Base-by-base conservation (phyloP, 768 basidiomycete genomes). In the Auriscalpium vulgare region DNA sequence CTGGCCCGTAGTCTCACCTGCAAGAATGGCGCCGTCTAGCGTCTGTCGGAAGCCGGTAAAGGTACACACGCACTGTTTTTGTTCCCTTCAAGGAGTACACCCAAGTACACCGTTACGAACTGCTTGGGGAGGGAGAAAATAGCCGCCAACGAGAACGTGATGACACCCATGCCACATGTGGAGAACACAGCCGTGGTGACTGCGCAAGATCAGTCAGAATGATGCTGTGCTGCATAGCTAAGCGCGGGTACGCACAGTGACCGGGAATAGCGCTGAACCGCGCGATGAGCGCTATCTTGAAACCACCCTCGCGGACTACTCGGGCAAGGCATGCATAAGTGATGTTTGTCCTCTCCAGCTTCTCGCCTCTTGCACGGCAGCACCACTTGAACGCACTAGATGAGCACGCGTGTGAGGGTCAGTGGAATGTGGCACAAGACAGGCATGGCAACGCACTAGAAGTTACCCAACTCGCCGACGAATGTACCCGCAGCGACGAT, bases 161-260 rank as follows among this genome's bases (percentile, higher is more conserved):
- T 72, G 60, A 94, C 85, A 56, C 75, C 74, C 87, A 95, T 91
- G 38, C 94, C 94, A 66, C 91, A 94, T 4, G 92, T 85, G 2
- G 91, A 81, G 66, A 95, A 93, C 6, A 95, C 79, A 37, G 87
- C 89, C 5, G 91, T 94, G 0, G 91, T 91, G 66, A 93, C 89
- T 91, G 63, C 10, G 38, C 14, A 14, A 29, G 29, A 29, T 29
- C 29, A 29, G 29, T 29, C 1, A 5, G 29, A 4, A 4, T 29
- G 29, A 29, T 29, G 29, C 29, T 29, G 29, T 29, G 29, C 29
- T 29, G 29, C 29, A 29, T 29, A 7, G 29, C 29, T 29, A 29
- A 29, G 29, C 29, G 4, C 29, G 29, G 19, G 44, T 37, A 76
- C 83, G 59, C 64, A 89, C 87, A 92, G 63, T 91, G 93, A 13